These are phyloP conservation scores for Rhizopogon vinicolor DNA, from an alignment of 768 basidiomycete species.

Conservation along the genomic window DNA sequence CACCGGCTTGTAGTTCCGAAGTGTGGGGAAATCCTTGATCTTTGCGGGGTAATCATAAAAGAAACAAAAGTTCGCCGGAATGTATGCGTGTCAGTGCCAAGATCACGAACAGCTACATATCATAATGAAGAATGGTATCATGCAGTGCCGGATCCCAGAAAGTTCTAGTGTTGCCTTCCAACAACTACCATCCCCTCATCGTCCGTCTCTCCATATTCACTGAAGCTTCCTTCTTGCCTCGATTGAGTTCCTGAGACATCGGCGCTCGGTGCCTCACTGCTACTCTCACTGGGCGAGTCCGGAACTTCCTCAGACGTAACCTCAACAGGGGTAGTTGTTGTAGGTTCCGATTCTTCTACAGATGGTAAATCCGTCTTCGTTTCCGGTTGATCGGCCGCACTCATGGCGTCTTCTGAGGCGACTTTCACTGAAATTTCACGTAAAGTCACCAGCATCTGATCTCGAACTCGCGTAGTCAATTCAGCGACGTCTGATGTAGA, in stretches of 20 bases:
- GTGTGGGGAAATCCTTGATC: conserved; percentile 2
- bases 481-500: conserved; percentile 64
- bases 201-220: conserved; percentile 75
- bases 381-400: conserved; percentile 10
- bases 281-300: conserved; percentile 16
- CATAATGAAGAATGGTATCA: conserved; percentile 8
- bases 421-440: conserved; percentile 68
- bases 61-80: conserved; percentile 2
- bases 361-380: conserved; percentile 19
- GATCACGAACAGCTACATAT: conserved; percentile 9
- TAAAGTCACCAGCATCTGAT: conserved; percentile 76
- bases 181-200: conserved; percentile 83
- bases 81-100: conserved; percentile 2
- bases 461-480: conserved; percentile 63
- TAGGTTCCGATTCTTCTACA: conserved; percentile 5
- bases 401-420: conserved; percentile 20
- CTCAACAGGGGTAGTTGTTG: conserved; percentile 16
- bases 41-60: conserved; percentile 9
- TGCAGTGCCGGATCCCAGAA: neutral
- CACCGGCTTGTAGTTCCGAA: neutral
- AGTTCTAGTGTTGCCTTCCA: conserved; percentile 44
- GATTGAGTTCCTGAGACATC: conserved; percentile 23
- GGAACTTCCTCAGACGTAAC: conserved; percentile 24
- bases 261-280: conserved; percentile 20
- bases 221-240: conserved; percentile 50